Evolutionary conservation across 495 filamentous ascomycete species (phyloP), one percentile per base, ranked within the genome.

Genomic region (Talaromyces trachyspermus): DNA sequence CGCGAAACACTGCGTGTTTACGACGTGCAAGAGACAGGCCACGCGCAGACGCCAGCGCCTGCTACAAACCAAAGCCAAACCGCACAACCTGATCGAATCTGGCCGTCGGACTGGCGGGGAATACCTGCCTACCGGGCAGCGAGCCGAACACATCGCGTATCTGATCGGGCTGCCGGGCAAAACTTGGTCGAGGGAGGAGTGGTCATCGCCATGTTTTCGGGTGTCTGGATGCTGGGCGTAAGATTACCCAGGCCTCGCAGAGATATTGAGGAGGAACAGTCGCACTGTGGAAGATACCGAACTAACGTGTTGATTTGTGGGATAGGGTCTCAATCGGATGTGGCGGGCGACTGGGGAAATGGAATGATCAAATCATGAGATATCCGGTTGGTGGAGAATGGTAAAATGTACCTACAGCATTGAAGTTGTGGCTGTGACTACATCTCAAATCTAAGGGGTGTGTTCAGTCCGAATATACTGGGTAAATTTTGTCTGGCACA

Each of bases 271-370:
- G 27, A 30, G n/a, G n/a, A 30, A 30, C 12, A 12, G 27, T 30
- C 27, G 7, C 27, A 30, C 27, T 30, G 12, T 12, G 12, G 27
- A 12, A 37, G 33, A 17, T 15, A 37, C 6, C 33, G 14, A 15
- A 17, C 33, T 37, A 15, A 37, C 19, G 6, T 30, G 7, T 30
- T 30, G 6, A 37, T 37, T 6, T 9, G 9, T 37, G 33, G 19
- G 19, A 3, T 17, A 37, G 33, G 19, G n/a, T 37, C 33, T 37
- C 10, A 37, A 37, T 17, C 33, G 33, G 19, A 37, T 37, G 6
- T 37, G 33, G 33, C 33, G 33, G 33, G 33, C 33, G 33, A 37
- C 33, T 8, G 33, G 33, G 33, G 9, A 37, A 37, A 37, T 37
- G 9, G 33, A 37, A 37, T 37, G 33, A 37, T 17, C 33, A 37